These are phyloP conservation scores for Diophrys sp. DNA, from an alignment of 73 alveolate genomes.

Conservation along the genomic window DNA sequence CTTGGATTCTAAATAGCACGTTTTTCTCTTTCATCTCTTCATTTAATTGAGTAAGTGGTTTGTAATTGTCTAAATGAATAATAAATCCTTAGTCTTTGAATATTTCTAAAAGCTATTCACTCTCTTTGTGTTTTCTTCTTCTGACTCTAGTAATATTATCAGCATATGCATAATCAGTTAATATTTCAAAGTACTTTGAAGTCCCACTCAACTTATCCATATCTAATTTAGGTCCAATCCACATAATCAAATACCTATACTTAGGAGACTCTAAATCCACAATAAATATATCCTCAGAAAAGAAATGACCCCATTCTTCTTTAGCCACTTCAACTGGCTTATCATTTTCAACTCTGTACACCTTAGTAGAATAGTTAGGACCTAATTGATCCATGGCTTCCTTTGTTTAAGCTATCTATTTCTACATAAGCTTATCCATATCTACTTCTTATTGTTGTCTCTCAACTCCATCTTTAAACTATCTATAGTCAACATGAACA, in stretches of 20 bases:
- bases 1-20: constrained; percentile 24
- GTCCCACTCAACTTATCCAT: constrained; percentile 4
- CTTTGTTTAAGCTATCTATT: constrained; percentile 13
- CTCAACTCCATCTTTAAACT: constrained; percentile 9
- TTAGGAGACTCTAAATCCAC: constrained; percentile 25
- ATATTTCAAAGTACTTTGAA: constrained; percentile 15
- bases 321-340: constrained; percentile 23
- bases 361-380: constrained; percentile 16
- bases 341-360: constrained; percentile 27
- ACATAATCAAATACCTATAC: constrained; percentile 30
- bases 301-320: constrained; percentile 50
- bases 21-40: constrained; percentile 20
- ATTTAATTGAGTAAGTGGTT: constrained; percentile 6
- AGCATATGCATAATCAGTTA: constrained; percentile 28
- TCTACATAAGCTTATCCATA: constrained; percentile 26
- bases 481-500: constrained; percentile 3
- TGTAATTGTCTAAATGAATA: constrained; percentile 26
- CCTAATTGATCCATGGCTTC: constrained; percentile 18
- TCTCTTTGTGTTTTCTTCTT: constrained; percentile 43
- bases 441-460: constrained; percentile 12
- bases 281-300: constrained; percentile 34
- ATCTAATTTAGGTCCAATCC: constrained; percentile 50
- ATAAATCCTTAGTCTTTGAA: constrained; percentile 38
- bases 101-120: constrained; percentile 23
- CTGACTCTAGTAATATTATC: constrained; percentile 38